Evolutionary conservation across 106 monocot genomes (phyloP).

Genomic region (Posidonia australis): DNA sequence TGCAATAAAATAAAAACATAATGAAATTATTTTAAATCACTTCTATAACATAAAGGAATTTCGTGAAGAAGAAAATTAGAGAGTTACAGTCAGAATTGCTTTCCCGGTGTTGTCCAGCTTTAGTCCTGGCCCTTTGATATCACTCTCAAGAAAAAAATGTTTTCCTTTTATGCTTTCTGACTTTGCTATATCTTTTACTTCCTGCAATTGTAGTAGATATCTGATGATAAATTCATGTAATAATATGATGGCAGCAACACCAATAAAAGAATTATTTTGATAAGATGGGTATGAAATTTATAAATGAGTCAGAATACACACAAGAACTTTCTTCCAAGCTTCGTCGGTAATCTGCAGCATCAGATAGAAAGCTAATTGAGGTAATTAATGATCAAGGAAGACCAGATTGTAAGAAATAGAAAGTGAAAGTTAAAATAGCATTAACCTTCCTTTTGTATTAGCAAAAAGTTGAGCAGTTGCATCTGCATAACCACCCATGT

Average conservation of each 20-base stretch:
- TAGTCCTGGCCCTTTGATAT: constrained; percentile 93
- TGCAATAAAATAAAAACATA: too few species aligned
- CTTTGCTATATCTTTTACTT: constrained; percentile 72
- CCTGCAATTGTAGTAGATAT: constrained; percentile 32
- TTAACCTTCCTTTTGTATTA: constrained; percentile 71
- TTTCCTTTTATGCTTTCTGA: constrained; percentile 62
- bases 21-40: not conserved
- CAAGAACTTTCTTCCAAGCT: constrained; percentile 72
- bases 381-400: not conserved
- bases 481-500: constrained; percentile 76
- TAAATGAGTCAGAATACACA: constrained; percentile 26
- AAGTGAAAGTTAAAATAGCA: constrained; percentile 1
- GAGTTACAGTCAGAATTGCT: constrained; percentile 69
- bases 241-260: too few species aligned
- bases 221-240: not conserved
- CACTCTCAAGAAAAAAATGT: constrained; percentile 74
- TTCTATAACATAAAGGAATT: not conserved
- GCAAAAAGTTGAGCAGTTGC: constrained; percentile 57
- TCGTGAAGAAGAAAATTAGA: not conserved
- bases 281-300: not conserved
- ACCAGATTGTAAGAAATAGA: not conserved
- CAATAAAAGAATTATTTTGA: too few species aligned
- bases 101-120: constrained; percentile 94
- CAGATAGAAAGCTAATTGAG: not conserved
- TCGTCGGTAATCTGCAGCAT: constrained; percentile 64